These are phyloP conservation scores for Trichoderma atroviride DNA, from an alignment of 2,329 filamentous ascomycete species.

Conservation along the genomic window DNA sequence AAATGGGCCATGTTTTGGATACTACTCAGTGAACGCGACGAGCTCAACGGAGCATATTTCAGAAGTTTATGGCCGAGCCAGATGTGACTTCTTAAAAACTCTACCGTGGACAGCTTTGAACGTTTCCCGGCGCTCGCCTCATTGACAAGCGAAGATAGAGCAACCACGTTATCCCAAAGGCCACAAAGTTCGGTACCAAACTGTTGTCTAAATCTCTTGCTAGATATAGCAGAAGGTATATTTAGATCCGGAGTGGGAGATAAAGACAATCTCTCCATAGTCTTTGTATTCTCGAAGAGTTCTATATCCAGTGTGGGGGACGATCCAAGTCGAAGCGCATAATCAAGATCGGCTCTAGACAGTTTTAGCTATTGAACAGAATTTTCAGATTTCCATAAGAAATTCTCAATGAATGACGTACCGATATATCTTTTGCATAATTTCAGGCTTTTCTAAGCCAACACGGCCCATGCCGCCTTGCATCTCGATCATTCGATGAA, in stretches of 20 bases:
- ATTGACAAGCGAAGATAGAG: background rate
- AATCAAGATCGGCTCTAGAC: background rate
- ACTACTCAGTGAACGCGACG: background rate
- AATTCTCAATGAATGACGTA: background rate
- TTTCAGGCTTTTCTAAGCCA: background rate
- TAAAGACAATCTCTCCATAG: background rate
- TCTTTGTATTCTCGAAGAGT: background rate
- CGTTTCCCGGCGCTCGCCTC: background rate
- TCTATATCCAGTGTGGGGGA: background rate
- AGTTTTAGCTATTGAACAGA: background rate
- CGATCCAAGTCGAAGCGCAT: background rate
- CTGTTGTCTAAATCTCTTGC: background rate
- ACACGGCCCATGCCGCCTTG: background rate
- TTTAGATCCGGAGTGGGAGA: background rate
- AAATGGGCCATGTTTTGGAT: background rate
- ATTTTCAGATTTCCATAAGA: background rate
- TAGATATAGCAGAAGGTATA: background rate
- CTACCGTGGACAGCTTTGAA: background rate
- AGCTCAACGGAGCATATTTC: background rate
- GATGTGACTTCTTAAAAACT: background rate
- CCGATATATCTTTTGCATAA: conserved; percentile 5
- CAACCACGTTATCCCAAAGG: background rate
- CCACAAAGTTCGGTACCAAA: background rate
- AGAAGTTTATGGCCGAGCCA: conserved; percentile 1
- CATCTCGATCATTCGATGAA: conserved; percentile 3